Evolutionary conservation across 164 flowering plant genomes (phyloP), one percentile per base, ranked within the genome.

Genomic region (Kalanchoe fedtschenkoi): DNA sequence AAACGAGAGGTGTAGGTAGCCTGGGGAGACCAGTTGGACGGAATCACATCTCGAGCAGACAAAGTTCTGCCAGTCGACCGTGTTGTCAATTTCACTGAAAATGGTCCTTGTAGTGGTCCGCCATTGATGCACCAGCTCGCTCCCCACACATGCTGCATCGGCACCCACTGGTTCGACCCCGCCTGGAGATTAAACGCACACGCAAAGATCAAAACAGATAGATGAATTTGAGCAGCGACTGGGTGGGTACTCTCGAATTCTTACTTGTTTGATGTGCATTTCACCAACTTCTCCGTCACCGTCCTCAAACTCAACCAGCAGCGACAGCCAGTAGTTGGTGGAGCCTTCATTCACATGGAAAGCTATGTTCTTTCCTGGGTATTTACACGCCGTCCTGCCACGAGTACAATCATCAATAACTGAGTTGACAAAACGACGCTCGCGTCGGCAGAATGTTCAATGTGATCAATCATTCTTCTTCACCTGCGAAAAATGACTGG

Each of bases 311-410:
- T 87, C 95, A 6, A 87, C 91, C 9, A 85, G 67, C 44, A 93
- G 76, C 0, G 99, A 90, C 0, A 93, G 76, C 97, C 97, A 93
- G 43, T 72, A 90, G 22, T 74, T 74, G 0, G 99, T 93, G 4
- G 99, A 93, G 34, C 99, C 99, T 72, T 90, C 99, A 35, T 90
- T 88, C 19, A 93, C 93, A 53, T 75, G 95, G 71, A 93, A 93
- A 0, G 96, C 97, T 17, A 93, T 68, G 66, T 87, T 85, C 74
- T 78, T 87, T 38, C 93, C 95, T 0, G 75, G 85, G 34, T 93
- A 93, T 59, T 78, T 90, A 68, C 99, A 93, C 42, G 82, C 81
- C 0, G 99, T 90, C 81, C 99, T 92, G 66, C 10, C 69, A 32
- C 22, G 8, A n/a, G 8, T 15, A 17, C 38, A 15, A 61, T 29